A percentile compares a stretch with the other conserved stretches of the same genome.
Evolutionary conservation across 441 rosid genomes (phyloP).

Genomic region (Arabidopsis hybrid): DNA sequence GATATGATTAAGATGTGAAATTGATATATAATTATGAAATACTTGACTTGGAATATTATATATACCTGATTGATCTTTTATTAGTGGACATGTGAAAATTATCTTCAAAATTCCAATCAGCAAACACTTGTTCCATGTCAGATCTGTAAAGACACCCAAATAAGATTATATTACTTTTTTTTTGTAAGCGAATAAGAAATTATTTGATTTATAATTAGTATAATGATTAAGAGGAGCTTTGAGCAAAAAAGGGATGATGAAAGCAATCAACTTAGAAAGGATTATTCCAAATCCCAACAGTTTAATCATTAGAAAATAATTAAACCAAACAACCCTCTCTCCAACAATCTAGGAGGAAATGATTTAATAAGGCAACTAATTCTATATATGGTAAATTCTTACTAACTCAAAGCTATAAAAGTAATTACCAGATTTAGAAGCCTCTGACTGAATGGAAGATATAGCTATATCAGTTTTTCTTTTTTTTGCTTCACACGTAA

Average conservation of each 20-base stretch:
- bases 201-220: constrained; percentile 21
- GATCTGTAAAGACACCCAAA: constrained; percentile 29
- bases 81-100: constrained; percentile 54
- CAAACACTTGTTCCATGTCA: constrained; percentile 64
- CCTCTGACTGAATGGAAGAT: constrained; percentile 30
- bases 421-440: constrained; percentile 45
- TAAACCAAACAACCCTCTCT: constrained; percentile 21
- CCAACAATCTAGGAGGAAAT: constrained; percentile 33
- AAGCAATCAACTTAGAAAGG: constrained; percentile 31
- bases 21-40: not conserved
- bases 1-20: not conserved
- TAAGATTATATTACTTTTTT: constrained; percentile 21
- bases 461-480: constrained; percentile 18
- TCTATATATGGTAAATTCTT: constrained; percentile 36
- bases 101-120: constrained; percentile 71
- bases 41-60: not conserved
- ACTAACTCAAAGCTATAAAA: constrained; percentile 15
- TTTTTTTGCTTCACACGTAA: constrained; percentile 29
- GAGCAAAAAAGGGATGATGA: constrained; percentile 33
- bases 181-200: constrained; percentile 20
- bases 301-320: constrained; percentile 30
- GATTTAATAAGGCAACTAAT: constrained; percentile 20
- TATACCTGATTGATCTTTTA: constrained; percentile 56
- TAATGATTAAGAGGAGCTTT: constrained; percentile 20
- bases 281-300: constrained; percentile 37